Percentiles rank a stretch among this genome's conserved stretches.
Evolutionary conservation across 108 stramenopile species (phyloP).

Genomic region (Skeletonema costatum): DNA sequence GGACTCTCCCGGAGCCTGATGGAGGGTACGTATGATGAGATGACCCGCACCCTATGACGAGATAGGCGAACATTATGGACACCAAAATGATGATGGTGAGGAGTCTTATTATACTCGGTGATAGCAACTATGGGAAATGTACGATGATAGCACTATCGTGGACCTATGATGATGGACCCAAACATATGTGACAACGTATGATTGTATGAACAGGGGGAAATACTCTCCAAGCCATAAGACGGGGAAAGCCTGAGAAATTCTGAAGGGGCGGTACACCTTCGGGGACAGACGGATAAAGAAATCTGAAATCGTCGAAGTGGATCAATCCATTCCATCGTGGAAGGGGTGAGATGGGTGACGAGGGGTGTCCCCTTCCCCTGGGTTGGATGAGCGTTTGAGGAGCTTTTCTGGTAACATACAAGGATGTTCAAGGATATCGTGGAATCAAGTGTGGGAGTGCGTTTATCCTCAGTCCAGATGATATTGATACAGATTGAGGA

Average conservation of each 20-base stretch:
- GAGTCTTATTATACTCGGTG: slow-evolving; percentile 12
- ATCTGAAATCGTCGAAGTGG: slow-evolving; percentile 27
- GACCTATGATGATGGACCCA: slow-evolving; percentile 32
- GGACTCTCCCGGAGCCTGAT: neutral
- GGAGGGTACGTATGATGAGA: slow-evolving; percentile 10
- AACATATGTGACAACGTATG: slow-evolving; percentile 5
- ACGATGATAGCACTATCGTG: slow-evolving; percentile 19
- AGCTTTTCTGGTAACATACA: slow-evolving; percentile 11
- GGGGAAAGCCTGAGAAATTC: slow-evolving; percentile 35
- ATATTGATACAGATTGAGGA: slow-evolving; percentile 32
- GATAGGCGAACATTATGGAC: slow-evolving; percentile 8
- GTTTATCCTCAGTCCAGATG: slow-evolving; percentile 25
- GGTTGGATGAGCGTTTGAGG: neutral
- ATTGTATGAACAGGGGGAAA: slow-evolving; percentile 1
- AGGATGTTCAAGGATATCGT: slow-evolving; percentile 20
- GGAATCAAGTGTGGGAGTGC: slow-evolving; percentile 34
- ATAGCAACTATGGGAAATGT: slow-evolving; percentile 17
- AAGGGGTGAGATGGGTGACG: slow-evolving; percentile 16
- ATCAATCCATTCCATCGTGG: slow-evolving; percentile 45
- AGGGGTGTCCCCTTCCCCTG: neutral
- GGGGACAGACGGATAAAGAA: neutral
- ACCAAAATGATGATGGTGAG: neutral
- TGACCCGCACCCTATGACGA: slow-evolving; percentile 7
- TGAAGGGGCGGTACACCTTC: neutral
- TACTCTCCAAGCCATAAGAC: slow-evolving; percentile 34